Percentiles rank a stretch among this genome's conserved stretches.
Conservation (phyloP, 1,284 basidiomycete genomes). For the Mixia osmundae region DNA sequence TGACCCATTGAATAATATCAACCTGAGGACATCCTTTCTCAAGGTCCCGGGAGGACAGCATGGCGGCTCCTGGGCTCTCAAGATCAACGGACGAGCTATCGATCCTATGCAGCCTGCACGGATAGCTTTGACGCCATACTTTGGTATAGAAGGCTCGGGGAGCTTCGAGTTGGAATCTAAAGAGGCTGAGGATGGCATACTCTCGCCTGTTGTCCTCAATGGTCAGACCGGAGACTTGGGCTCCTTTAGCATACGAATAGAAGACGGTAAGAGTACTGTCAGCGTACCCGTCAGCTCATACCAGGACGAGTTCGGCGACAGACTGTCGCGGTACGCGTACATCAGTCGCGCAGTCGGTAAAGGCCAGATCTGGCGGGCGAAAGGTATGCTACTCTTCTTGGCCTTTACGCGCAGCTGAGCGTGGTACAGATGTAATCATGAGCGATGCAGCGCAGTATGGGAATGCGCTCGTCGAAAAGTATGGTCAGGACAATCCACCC, state of each 20-base stretch:
- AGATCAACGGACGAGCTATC: slow-evolving; percentile 60
- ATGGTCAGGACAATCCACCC: slow-evolving; percentile 31
- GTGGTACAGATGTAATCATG: slow-evolving; percentile 36
- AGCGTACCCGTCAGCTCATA: no score
- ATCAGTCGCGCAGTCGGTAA: slow-evolving; percentile 37
- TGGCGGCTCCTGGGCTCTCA: slow-evolving; percentile 72
- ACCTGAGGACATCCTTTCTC: slow-evolving; percentile 59
- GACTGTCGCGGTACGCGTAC: slow-evolving; percentile 47
- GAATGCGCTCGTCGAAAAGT: slow-evolving; percentile 32
- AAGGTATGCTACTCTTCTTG: slow-evolving; percentile 29
- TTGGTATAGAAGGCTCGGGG: slow-evolving; percentile 66
- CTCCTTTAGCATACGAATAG: slow-evolving; percentile 51
- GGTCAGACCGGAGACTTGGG: slow-evolving; percentile 55
- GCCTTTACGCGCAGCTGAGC: not conserved
- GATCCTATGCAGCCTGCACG: slow-evolving; percentile 35
- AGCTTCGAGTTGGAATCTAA: slow-evolving; percentile 47
- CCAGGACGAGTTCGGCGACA: slow-evolving; percentile 35
- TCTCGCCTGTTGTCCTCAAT: slow-evolving; percentile 39
- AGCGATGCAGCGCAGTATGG: slow-evolving; percentile 38
- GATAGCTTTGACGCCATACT: slow-evolving; percentile 57
- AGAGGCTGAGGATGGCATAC: slow-evolving; percentile 47
- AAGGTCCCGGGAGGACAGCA: slow-evolving; percentile 53
- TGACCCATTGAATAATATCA: slow-evolving; percentile 58
- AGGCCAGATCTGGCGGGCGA: slow-evolving; percentile 58
- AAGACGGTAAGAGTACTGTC: slow-evolving; percentile 43